phyloP scores from a whole-genome alignment of 352 stramenopile genomes.

The Pythium aquatile region DNA sequence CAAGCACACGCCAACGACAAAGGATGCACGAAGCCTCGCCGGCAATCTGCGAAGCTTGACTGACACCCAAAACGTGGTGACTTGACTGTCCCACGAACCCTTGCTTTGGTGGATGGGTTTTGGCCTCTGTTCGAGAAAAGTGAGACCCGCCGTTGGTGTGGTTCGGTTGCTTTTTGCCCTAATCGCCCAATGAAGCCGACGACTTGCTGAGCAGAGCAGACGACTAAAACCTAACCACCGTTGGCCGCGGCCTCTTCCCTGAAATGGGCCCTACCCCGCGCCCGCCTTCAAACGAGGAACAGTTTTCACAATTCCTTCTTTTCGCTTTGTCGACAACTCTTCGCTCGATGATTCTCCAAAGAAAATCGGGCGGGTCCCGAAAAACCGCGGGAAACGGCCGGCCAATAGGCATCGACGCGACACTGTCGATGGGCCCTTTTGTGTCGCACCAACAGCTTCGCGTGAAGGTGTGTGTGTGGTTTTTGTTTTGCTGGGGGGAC shows the following conservation, averaged over 20 bases:
- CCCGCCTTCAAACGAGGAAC: background rate
- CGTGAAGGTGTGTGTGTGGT: background rate
- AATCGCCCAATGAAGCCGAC: constrained; percentile 2
- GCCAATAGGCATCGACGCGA: background rate
- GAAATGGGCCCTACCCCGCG: background rate
- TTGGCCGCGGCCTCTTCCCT: constrained; percentile 2
- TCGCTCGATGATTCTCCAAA: background rate
- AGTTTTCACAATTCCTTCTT: background rate
- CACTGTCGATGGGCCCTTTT: constrained; percentile 18
- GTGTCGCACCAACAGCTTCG: constrained; percentile 10
- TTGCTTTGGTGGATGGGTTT: constrained; percentile 4
- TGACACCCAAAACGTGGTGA: constrained; percentile 6
- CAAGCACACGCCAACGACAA: background rate
- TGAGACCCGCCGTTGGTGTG: background rate
- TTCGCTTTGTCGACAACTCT: constrained; percentile 3
- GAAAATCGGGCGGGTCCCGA: background rate
- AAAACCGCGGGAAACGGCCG: constrained; percentile 6
- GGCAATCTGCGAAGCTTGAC: constrained; percentile 5
- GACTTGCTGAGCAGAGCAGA: constrained; percentile 4
- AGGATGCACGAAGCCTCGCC: background rate
- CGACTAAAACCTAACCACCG: background rate
- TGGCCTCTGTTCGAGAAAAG: background rate
- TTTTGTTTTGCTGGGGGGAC: background rate
- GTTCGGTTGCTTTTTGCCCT: background rate
- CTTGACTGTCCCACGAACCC: constrained; percentile 18